These are phyloP conservation scores for Monilinia fructicola DNA, from an alignment of 2,329 filamentous ascomycete species.

Conservation along the genomic window DNA sequence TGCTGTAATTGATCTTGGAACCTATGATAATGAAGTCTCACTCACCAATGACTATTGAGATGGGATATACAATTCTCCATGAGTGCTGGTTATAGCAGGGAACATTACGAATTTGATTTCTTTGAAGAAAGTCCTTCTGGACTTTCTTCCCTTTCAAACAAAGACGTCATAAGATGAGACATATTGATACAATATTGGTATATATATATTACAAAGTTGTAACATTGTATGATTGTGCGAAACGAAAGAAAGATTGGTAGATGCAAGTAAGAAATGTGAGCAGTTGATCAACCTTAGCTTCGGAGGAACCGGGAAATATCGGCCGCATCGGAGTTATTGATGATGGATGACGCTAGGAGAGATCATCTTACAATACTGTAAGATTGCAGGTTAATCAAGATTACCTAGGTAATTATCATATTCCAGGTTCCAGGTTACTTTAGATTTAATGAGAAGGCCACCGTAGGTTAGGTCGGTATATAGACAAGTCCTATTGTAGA, in stretches of 20 bases:
- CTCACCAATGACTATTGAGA: not conserved
- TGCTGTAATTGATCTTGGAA: too few relatives aligned
- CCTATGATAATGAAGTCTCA: not conserved
- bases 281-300: not conserved
- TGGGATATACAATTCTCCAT: not conserved
- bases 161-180: constrained; percentile 11
- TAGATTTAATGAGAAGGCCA: too few relatives aligned
- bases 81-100: not conserved
- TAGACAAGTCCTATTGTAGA: too few relatives aligned
- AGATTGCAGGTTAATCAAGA: too few relatives aligned
- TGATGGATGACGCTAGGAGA: not conserved
- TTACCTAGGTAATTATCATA: too few relatives aligned
- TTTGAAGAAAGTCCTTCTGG: not conserved
- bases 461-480: too few relatives aligned
- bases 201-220: not conserved
- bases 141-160: not conserved
- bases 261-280: too few relatives aligned
- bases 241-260: not conserved
- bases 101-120: too few relatives aligned
- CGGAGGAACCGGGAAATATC: not conserved
- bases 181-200: not conserved
- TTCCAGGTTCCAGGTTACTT: too few relatives aligned
- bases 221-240: not conserved
- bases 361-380: too few relatives aligned
- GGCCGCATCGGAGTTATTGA: not conserved